Evolutionary conservation across 257 asterid species (phyloP).

Genomic region (Fraxinus cuspidata): DNA sequence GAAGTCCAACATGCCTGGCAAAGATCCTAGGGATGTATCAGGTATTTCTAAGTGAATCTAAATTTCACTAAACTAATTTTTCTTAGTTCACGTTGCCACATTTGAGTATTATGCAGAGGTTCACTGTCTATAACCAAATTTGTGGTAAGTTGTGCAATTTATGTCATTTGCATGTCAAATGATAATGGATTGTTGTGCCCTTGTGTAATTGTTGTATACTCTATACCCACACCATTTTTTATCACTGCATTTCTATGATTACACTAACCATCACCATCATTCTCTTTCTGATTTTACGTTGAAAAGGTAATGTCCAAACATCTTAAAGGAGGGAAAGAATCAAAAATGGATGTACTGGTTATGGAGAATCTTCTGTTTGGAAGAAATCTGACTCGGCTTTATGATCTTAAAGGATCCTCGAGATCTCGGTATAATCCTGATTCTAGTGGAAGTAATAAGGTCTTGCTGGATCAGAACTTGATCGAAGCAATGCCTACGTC

Average conservation of each 20-base stretch:
- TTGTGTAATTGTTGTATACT: too few relatives aligned
- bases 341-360: constrained; percentile 37
- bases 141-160: too few relatives aligned
- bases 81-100: neutral
- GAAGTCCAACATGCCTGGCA: constrained; percentile 92
- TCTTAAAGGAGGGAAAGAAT: too few relatives aligned
- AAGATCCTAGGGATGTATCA: constrained; percentile 94
- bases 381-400: constrained; percentile 74
- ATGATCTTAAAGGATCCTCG: constrained; percentile 94
- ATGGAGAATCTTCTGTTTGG: constrained; percentile 95
- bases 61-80: neutral
- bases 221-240: too few relatives aligned
- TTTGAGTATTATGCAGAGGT: constrained; percentile 12
- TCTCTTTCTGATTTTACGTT: too few relatives aligned
- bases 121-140: too few relatives aligned
- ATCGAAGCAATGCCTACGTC: constrained; percentile 97
- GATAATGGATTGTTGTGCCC: too few relatives aligned
- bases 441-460: constrained; percentile 54
- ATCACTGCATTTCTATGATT: too few relatives aligned
- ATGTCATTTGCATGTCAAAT: too few relatives aligned
- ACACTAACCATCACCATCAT: too few relatives aligned
- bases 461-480: constrained; percentile 88
- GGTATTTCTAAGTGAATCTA: constrained; percentile 48
- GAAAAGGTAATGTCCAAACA: too few relatives aligned
- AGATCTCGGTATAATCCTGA: constrained; percentile 69